Evolutionary conservation across 495 filamentous ascomycete species (phyloP).

Genomic region (Hapsidospora chrysogenum): DNA sequence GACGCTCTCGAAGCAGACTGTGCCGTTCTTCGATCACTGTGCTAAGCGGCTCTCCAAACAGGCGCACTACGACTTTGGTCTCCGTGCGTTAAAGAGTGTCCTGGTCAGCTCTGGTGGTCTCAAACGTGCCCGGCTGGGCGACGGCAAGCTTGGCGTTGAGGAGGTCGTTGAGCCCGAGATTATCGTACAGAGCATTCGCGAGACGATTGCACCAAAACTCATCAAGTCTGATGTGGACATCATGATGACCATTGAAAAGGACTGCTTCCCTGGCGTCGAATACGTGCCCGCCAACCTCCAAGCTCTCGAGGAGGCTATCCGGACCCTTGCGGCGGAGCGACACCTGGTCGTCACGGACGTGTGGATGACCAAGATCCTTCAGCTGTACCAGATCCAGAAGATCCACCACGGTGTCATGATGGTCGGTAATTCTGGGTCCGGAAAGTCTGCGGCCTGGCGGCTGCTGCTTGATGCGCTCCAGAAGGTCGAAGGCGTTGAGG

Average conservation of each 20-base stretch:
- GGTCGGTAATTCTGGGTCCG: conserved; percentile 89
- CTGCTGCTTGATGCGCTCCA: conserved; percentile 87
- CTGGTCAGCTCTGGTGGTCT: conserved; percentile 91
- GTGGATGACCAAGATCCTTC: conserved; percentile 93
- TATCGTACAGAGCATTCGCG: conserved; percentile 92
- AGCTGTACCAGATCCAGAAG: conserved; percentile 91
- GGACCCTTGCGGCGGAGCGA: conserved; percentile 60
- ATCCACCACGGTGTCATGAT: conserved; percentile 99
- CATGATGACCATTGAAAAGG: conserved; percentile 69
- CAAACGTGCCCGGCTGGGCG: conserved; percentile 63
- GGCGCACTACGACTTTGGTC: conserved; percentile 96
- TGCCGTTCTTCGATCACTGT: conserved; percentile 95
- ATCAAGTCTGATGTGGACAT: conserved; percentile 77
- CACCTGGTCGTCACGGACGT: conserved; percentile 77
- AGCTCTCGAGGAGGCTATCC: conserved; percentile 64
- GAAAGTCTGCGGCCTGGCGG: conserved; percentile 91
- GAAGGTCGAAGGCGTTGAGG: conserved; percentile 76
- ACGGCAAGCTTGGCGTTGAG: conserved; percentile 43
- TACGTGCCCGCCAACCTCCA: conserved; percentile 81
- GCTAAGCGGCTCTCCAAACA: conserved; percentile 70
- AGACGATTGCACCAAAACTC: conserved; percentile 95
- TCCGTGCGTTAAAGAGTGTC: conserved; percentile 95
- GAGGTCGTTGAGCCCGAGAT: conserved; percentile 89
- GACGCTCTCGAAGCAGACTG: conserved; percentile 76
- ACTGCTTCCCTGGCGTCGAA: conserved; percentile 81